These are phyloP conservation scores for Parmelia sp. DNA, from an alignment of 495 filamentous ascomycete species.

Conservation along the genomic window DNA sequence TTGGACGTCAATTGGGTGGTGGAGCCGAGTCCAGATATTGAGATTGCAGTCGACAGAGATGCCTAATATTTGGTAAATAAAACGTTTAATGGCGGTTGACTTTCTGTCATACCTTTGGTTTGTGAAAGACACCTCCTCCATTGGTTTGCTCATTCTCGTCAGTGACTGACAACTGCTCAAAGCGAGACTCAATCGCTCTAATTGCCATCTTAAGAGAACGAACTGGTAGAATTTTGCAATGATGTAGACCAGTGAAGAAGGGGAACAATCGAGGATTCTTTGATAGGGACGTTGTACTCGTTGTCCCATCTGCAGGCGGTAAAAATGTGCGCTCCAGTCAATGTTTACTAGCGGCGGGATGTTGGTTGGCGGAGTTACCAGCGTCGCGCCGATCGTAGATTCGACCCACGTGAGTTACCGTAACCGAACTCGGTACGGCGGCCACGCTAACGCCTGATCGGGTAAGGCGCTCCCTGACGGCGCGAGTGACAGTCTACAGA, in stretches of 20 bases:
- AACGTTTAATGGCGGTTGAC: background rate
- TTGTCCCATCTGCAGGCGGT: background rate
- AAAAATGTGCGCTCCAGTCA: background rate
- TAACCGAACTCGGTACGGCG: no score
- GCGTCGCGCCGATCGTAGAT: no score
- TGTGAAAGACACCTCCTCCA: conserved; percentile 47
- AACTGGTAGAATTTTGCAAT: background rate
- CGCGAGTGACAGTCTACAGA: no score
- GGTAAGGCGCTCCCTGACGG: no score
- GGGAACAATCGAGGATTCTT: background rate
- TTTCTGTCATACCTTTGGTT: conserved; percentile 56
- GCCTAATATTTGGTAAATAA: conserved; percentile 23
- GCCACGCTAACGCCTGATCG: no score
- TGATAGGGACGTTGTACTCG: background rate
- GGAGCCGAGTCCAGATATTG: conserved; percentile 48
- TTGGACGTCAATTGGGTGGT: conserved; percentile 49
- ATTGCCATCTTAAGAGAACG: conserved; percentile 42
- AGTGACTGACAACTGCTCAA: conserved; percentile 75
- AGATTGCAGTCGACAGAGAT: conserved; percentile 46
- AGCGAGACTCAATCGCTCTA: conserved; percentile 65
- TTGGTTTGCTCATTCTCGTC: conserved; percentile 65
- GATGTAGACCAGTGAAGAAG: background rate
- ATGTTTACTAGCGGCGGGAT: background rate
- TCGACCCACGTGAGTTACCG: no score
- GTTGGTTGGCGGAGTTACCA: background rate